Evolutionary conservation across 2,329 filamentous ascomycete genomes (phyloP).

Genomic region (Zymoseptoria tritici): DNA sequence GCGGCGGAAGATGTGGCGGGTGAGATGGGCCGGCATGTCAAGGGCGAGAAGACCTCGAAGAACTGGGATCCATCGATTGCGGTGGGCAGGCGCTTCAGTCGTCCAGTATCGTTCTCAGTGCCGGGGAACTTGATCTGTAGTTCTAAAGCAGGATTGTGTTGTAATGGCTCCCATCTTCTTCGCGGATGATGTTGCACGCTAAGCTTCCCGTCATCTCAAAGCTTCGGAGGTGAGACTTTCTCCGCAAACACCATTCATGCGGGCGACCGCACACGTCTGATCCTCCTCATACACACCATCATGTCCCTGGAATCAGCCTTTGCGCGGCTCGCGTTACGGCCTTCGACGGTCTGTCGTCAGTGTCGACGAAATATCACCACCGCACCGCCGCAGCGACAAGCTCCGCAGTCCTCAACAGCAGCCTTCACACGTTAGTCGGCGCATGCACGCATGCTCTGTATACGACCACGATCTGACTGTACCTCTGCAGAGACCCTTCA

Average conservation of each 20-base stretch:
- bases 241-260: background rate
- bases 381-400: constrained; percentile 11
- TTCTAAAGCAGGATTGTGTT: background rate
- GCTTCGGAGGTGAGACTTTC: background rate
- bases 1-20: constrained; percentile 52
- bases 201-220: background rate
- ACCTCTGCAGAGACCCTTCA: constrained; percentile 6
- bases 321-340: constrained; percentile 19
- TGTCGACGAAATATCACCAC: constrained; percentile 22
- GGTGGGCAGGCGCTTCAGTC: background rate
- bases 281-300: constrained; percentile 1
- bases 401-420: constrained; percentile 21
- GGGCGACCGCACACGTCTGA: background rate
- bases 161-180: background rate
- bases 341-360: constrained; percentile 21
- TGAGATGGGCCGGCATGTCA: constrained; percentile 53
- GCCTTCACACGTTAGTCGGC: constrained; percentile 11
- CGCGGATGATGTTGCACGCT: background rate
- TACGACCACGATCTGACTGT: background rate
- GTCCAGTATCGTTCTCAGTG: background rate
- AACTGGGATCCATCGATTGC: background rate
- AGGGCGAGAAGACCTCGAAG: too few species aligned
- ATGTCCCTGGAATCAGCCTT: constrained; percentile 28
- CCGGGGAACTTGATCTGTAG: background rate
- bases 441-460: background rate